phyloP scores from a whole-genome alignment of 768 basidiomycete species.

The Termitomyces sp. region DNA sequence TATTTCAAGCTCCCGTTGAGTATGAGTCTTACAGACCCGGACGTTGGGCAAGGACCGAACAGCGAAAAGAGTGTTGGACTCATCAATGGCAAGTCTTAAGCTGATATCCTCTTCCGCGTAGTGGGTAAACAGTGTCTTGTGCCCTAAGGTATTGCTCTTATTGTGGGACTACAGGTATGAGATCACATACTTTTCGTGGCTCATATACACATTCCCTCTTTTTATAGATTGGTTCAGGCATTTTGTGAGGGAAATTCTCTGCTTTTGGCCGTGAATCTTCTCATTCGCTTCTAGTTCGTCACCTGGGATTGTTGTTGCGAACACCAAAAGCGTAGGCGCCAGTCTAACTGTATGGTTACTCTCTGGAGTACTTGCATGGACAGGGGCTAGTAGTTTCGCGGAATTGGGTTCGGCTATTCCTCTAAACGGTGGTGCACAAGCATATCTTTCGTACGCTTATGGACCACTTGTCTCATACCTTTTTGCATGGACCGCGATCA shows the following conservation, averaged over 20 bases:
- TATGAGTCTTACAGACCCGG: conserved; percentile 69
- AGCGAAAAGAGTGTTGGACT: conserved; percentile 73
- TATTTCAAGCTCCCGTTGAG: conserved; percentile 57
- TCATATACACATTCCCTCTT: neutral
- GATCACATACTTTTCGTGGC: neutral
- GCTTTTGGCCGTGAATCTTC: neutral
- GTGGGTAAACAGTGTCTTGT: neutral
- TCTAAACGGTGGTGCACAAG: conserved; percentile 63
- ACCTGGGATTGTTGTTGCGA: conserved; percentile 86
- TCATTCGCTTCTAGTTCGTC: conserved; percentile 57
- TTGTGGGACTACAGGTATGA: conserved; percentile 74
- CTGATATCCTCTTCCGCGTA: neutral
- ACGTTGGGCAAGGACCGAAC: conserved; percentile 36
- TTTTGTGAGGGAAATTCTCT: conserved; percentile 56
- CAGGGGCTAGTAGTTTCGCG: conserved; percentile 91
- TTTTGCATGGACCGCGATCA: conserved; percentile 93
- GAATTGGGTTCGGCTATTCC: conserved; percentile 90
- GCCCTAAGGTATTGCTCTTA: conserved; percentile 69
- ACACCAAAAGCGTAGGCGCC: conserved; percentile 85
- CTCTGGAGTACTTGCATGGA: conserved; percentile 87
- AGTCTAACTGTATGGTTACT: conserved; percentile 82
- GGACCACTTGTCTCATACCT: conserved; percentile 84
- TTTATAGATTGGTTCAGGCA: conserved; percentile 80
- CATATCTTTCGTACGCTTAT: conserved; percentile 87
- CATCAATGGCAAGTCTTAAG: conserved; percentile 56